These are phyloP conservation scores for Torulaspora franciscae DNA, from an alignment of 805 yeast genomes.

Conservation along the genomic window DNA sequence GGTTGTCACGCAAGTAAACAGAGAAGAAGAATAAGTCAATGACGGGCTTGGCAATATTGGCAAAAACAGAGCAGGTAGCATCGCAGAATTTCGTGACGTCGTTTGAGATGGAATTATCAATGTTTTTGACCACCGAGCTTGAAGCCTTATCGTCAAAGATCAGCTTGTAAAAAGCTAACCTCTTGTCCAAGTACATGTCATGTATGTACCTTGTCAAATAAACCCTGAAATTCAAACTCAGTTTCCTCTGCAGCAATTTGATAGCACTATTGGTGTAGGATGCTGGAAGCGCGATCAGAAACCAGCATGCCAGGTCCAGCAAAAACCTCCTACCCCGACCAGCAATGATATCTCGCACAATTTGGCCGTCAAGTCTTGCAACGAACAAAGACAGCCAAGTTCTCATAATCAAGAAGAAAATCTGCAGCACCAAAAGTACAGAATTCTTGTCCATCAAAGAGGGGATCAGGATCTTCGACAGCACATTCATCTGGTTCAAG, in stretches of 20 bases:
- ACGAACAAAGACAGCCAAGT: conserved; percentile 84
- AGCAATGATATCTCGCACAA: conserved; percentile 81
- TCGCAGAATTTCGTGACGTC: conserved; percentile 79
- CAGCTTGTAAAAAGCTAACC: conserved; percentile 77
- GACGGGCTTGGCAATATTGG: conserved; percentile 87
- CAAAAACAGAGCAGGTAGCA: conserved; percentile 75
- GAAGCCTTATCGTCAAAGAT: conserved; percentile 51
- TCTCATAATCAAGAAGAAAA: conserved; percentile 68
- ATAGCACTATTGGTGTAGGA: conserved; percentile 89
- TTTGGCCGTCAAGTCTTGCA: conserved; percentile 87
- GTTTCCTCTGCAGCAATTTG: conserved; percentile 67
- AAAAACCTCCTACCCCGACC: conserved; percentile 71
- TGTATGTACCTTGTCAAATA: conserved; percentile 80
- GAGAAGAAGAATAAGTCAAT: conserved; percentile 82
- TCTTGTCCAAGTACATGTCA: conserved; percentile 78
- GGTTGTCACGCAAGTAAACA: conserved; percentile 72
- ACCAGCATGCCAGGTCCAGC: conserved; percentile 80
- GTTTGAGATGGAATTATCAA: conserved; percentile 76
- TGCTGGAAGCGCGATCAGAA: conserved; percentile 86
- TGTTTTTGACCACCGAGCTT: conserved; percentile 51
- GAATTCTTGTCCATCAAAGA: conserved; percentile 62
- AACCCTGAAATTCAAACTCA: conserved; percentile 80
- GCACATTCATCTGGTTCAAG: conserved; percentile 63
- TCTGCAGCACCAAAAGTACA: conserved; percentile 60
- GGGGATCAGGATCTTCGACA: conserved; percentile 83